Percentiles rank a stretch among this genome's conserved stretches.
These are phyloP conservation scores for Pseudogymnoascus sp. DNA, from an alignment of 2,329 filamentous ascomycete species.

Conservation along the genomic window DNA sequence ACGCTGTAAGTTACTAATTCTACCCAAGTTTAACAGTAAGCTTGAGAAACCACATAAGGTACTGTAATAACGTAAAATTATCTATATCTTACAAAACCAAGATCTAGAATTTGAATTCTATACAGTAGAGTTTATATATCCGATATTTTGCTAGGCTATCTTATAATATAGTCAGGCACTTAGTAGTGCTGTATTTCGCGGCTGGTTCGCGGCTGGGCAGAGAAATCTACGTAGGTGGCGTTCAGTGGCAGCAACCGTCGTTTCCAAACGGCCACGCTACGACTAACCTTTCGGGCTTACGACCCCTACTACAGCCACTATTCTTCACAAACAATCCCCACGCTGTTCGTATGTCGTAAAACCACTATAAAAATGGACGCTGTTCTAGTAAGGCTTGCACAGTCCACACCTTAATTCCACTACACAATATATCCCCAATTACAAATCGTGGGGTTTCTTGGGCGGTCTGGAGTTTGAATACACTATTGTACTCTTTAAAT, in stretches of 20 bases:
- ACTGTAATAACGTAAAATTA: neutral
- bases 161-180: neutral
- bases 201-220: neutral
- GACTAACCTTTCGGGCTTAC: neutral
- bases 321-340: neutral
- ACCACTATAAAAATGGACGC: neutral
- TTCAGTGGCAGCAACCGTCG: neutral
- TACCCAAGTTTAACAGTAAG: neutral
- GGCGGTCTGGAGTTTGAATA: neutral
- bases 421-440: neutral
- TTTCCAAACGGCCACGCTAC: neutral
- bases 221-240: neutral
- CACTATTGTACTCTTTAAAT: neutral
- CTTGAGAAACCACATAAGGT: neutral
- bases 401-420: slow-evolving; percentile 5
- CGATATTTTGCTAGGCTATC: neutral
- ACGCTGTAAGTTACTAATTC: neutral
- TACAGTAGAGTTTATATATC: neutral
- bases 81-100: neutral
- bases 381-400: neutral
- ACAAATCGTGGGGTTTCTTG: neutral
- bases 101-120: neutral
- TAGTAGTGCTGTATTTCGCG: too few relatives aligned
- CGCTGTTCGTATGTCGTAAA: neutral
- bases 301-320: neutral